Base-by-base conservation (phyloP, 106 monocot species). In the Dendrobium huoshanense region DNA sequence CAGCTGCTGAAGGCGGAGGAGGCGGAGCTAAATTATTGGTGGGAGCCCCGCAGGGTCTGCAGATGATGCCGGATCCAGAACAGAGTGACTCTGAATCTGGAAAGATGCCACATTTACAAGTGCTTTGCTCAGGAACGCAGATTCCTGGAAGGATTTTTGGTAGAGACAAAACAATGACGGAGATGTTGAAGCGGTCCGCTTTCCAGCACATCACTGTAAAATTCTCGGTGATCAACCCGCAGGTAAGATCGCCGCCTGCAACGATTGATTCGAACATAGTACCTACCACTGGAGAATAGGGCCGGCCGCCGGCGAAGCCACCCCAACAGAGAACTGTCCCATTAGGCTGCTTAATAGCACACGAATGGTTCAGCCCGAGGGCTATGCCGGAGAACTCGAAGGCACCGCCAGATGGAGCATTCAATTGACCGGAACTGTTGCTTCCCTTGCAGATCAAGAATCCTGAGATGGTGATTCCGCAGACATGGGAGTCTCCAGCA, bases 171-270 rank as follows among this genome's bases (percentile, higher is more conserved):
- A 9, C 33, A 0, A 44, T 43, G 45, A 83, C 79, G 44, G 84
- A 15, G 19, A 77, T 68, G 33, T 84, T 79, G 7, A 8, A n/a
- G 41, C 33, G 24, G 58, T 84, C 41, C 1, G 86, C 75, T 13
- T 59, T 54, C 98, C 98, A 98, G 78, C 98, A 98, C 1, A 91
- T n/a, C 18, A 95, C 85, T 9, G 88, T 85, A 31, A 91, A 86
- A 80, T 92, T 91, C 11, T 0, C 5, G 8, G 84, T 83, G 3
- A 74, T 78, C 17, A 98, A 58, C 4, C 92, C 98, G 77, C 98
- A 98, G n/a, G 92, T 92, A 54, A 89, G 86, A 41, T 98, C 82
- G 0, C 85, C 94, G 9, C 91, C 92, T 20, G 98, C 89, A 40
- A 88, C 91, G 73, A 98, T 79, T 44, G 84, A 77, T 73, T 80